phyloP scores from a whole-genome alignment of 169 alveolate species.

The Plasmodium billcollinsi region DNA sequence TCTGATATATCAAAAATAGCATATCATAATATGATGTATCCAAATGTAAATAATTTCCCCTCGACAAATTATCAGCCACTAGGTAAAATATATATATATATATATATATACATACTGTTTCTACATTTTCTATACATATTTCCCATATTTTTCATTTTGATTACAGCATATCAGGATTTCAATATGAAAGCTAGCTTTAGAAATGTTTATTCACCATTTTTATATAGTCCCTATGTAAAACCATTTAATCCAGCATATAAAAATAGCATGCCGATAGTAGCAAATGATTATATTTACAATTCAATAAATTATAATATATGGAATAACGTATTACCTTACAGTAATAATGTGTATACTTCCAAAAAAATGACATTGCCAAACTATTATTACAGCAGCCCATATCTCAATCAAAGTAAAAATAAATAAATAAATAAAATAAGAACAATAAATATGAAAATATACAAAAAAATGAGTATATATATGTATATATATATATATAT shows the following conservation, averaged over 20 bases:
- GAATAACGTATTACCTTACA: conserved; percentile 22
- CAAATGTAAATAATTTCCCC: conserved; percentile 27
- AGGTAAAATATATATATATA: not conserved
- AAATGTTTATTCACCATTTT: not conserved
- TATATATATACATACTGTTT: conserved; percentile 3
- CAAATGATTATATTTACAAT: conserved; percentile 25
- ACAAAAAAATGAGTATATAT: not conserved
- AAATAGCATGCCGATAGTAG: not conserved
- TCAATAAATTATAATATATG: conserved; percentile 16
- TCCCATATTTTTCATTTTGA: too few species aligned
- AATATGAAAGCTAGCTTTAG: too few species aligned
- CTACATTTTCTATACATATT: conserved; percentile 6
- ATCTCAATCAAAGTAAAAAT: conserved; percentile 28
- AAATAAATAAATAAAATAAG: not conserved
- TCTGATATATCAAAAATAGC: conserved; percentile 30
- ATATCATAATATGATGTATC: conserved; percentile 16
- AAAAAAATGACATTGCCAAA: conserved; percentile 31
- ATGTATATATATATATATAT: not conserved
- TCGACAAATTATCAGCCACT: not conserved
- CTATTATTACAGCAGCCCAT: conserved; percentile 21
- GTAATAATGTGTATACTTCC: conserved; percentile 31
- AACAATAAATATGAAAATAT: not conserved
- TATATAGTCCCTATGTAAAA: conserved; percentile 13
- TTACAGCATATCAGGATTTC: too few species aligned
- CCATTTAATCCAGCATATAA: conserved; percentile 21